Evolutionary conservation across 768 basidiomycete species (phyloP), one percentile per base, ranked within the genome.

Genomic region (Chalciporus chontae): DNA sequence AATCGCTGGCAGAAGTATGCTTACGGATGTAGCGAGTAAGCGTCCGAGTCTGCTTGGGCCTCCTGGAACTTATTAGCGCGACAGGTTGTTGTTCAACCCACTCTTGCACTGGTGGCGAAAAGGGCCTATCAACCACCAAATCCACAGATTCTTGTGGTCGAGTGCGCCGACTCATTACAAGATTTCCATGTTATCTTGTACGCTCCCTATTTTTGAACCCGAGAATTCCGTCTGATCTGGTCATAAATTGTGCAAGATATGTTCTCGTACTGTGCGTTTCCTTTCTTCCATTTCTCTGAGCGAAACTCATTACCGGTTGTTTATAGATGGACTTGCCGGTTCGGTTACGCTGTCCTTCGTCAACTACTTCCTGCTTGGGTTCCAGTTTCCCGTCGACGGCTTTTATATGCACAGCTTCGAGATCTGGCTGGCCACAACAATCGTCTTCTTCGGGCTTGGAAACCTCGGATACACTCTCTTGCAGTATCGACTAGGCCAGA

Each of bases 1-100:
- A 94, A 94, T 59, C 69, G 93, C 2, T 95, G 93, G 93, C 90
- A 94, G 54, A 95, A 94, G 63, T 90, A 90, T 53, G 74, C 85
- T 0, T 89, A 87, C 68, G 87, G 85, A 79, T 60, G 45, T 61
- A 68, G 62, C 46, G 80, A 80, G 50, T 81, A 77, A 65, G 65
- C 76, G 69, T 56, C 61, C 64, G 62, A 13, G 47, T 40, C n/a
- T 24, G 8, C 11, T 24, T 17, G n/a, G 15, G 27, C 29, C 45
- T 0, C 53, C 27, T 54, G 32, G 34, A 46, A 27, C 40, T 37
- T 14, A 23, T 40, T 42, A 39, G 52, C 24, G 11, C 39, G 6
- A 81, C 60, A 86, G 87, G 68, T 76, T 94, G 43, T 78, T 93
- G 52, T 94, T 94, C 78, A 83, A 93, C 60, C 94, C 93, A 0